Evolutionary conservation across 2,329 filamentous ascomycete species (phyloP).

Genomic region (Lecanoromycetidae sp.): DNA sequence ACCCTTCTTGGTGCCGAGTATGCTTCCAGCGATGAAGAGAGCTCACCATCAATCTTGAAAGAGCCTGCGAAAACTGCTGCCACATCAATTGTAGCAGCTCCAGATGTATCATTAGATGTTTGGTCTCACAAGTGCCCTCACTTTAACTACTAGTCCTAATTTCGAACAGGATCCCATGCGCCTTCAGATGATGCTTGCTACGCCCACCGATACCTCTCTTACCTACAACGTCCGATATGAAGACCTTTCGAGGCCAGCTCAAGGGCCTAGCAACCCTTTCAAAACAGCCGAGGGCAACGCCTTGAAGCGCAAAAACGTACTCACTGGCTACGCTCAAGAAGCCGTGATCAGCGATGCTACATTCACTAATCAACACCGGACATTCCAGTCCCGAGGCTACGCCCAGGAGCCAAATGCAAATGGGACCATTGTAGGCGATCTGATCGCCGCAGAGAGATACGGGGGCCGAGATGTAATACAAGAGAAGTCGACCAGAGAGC

Average conservation of each 20-base stretch:
- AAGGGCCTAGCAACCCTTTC: slow-evolving; percentile 66
- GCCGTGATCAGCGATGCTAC: slow-evolving; percentile 81
- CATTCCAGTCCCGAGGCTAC: slow-evolving; percentile 54
- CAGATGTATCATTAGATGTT: slow-evolving; percentile 45
- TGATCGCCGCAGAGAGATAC: slow-evolving; percentile 32
- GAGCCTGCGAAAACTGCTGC: slow-evolving; percentile 23
- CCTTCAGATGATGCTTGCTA: slow-evolving; percentile 40
- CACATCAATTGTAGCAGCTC: slow-evolving; percentile 35
- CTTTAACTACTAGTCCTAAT: slow-evolving; percentile 22
- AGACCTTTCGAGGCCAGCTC: slow-evolving; percentile 51
- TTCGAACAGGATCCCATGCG: slow-evolving; percentile 36
- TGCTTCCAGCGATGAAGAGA: slow-evolving; percentile 40
- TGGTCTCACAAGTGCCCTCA: slow-evolving; percentile 30
- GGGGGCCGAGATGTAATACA: slow-evolving; percentile 43
- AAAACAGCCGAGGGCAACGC: slow-evolving; percentile 45
- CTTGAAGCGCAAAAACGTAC: slow-evolving; percentile 65
- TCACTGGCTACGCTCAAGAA: slow-evolving; percentile 80
- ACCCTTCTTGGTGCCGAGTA: slow-evolving; percentile 34
- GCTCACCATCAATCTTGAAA: slow-evolving; percentile 19
- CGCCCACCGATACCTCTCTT: slow-evolving; percentile 38
- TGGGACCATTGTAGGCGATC: slow-evolving; percentile 37
- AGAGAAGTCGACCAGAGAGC: slow-evolving; percentile 53
- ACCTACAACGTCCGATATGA: slow-evolving; percentile 53
- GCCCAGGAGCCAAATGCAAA: slow-evolving; percentile 37
- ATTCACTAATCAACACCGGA: slow-evolving; percentile 77